phyloP scores from a whole-genome alignment of 169 alveolate species.

The Babesia bigemina region DNA sequence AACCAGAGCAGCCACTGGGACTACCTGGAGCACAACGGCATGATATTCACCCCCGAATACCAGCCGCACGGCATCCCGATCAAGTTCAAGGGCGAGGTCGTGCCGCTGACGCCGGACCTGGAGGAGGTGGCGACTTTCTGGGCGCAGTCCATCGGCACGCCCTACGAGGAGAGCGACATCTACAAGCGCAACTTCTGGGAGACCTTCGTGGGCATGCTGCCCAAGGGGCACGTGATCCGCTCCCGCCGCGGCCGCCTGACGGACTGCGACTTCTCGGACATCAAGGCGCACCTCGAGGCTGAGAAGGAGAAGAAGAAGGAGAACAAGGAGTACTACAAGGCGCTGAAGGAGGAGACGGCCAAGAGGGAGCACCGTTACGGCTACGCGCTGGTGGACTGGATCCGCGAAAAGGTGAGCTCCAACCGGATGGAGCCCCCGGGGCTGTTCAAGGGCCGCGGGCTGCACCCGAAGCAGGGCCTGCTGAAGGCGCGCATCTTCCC shows the following conservation, averaged over 20 bases:
- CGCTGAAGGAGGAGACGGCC: slow-evolving; percentile 78
- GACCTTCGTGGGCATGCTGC: slow-evolving; percentile 79
- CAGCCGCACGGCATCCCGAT: slow-evolving; percentile 84
- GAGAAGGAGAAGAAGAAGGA: slow-evolving; percentile 81
- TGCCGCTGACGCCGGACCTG: slow-evolving; percentile 89
- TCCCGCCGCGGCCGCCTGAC: slow-evolving; percentile 69
- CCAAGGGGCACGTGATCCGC: slow-evolving; percentile 62
- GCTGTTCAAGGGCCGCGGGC: slow-evolving; percentile 99
- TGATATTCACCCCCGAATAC: slow-evolving; percentile 88
- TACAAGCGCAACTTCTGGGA: slow-evolving; percentile 90
- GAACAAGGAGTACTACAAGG: slow-evolving; percentile 84
- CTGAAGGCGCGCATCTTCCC: slow-evolving; percentile 89
- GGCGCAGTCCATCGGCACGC: slow-evolving; percentile 91
- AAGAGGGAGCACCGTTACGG: slow-evolving; percentile 77
- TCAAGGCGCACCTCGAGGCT: slow-evolving; percentile 84
- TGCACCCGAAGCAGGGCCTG: slow-evolving; percentile 97
- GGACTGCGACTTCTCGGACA: slow-evolving; percentile 89
- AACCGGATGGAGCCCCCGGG: slow-evolving; percentile 98
- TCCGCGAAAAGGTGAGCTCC: slow-evolving; percentile 91
- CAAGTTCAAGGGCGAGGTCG: slow-evolving; percentile 85
- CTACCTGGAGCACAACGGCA: slow-evolving; percentile 89
- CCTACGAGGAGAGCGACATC: slow-evolving; percentile 89
- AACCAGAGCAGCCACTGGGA: slow-evolving; percentile 79
- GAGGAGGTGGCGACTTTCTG: slow-evolving; percentile 98
- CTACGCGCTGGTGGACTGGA: slow-evolving; percentile 81